Evolutionary conservation across 1,139 yeast species (phyloP), one percentile per base, ranked within the genome.

Genomic region (Blastobotrys buckinghamii): DNA sequence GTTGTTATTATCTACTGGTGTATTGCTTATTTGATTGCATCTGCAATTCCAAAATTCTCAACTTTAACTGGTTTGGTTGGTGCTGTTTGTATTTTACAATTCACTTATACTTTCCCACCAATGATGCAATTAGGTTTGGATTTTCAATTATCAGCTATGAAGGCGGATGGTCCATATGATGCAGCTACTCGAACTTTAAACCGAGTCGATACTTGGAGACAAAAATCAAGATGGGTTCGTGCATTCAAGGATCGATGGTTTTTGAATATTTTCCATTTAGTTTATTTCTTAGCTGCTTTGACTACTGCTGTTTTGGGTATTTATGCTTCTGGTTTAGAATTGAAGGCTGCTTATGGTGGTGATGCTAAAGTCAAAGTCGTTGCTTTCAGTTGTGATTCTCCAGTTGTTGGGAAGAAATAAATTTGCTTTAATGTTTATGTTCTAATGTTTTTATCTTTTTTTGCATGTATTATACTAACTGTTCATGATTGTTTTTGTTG

Each of bases 11-110:
- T 67, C 32, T 73, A 73, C 63, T 73, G 76, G 77, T 71, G 67
- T 5, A 45, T 71, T 42, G 75, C 76, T 3, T 73, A 64, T 54
- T 61, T 72, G 26, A 57, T 77, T 56, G 81, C 79, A 36, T 73
- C 79, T 50, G 79, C 79, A 53, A 76, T 77, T 51, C 81, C 81
- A 36, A 76, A 75, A 53, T 73, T 77, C 61, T 70, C 69, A 30
- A 61, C 76, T 6, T 64, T 77, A 57, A 73, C 76, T 27, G 62
- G 75, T 34, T 66, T 77, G 52, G 75, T 78, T 13, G 81, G 80
- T 47, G 77, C 81, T 6, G 70, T 72, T 52, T 73, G 77, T 56
- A 72, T 72, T 47, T 59, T 73, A 51, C 74, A 73, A 57, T 73
- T 73, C 62, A 66, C 75, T 29, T 73, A 73, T 59, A 73, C 76